Conservation (phyloP, 768 basidiomycete species). For the Trametes punicea region DNA sequence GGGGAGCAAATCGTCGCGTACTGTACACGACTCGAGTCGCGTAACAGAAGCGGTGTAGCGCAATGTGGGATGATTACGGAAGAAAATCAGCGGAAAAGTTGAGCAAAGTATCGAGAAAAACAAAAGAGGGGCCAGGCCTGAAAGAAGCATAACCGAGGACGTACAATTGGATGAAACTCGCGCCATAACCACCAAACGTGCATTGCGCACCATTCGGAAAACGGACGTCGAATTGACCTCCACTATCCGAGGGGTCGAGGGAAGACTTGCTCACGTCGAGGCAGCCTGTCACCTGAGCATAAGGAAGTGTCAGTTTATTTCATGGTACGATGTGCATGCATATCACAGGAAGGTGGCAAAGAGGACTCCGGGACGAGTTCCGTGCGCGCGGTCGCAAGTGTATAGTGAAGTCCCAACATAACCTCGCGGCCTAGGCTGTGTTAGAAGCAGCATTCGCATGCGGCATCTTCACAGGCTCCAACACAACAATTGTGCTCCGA, state of each 20-base stretch:
- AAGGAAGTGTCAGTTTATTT: neutral
- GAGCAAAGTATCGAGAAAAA: neutral
- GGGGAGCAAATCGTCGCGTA: neutral
- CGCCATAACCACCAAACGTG: constrained; percentile 47
- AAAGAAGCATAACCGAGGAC: constrained; percentile 18
- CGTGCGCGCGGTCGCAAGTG: neutral
- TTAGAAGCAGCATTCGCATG: neutral
- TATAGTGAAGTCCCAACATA: too few relatives aligned
- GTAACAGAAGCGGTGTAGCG: constrained; percentile 1
- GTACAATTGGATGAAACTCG: constrained; percentile 51
- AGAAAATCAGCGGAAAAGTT: neutral
- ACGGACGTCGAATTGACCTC: constrained; percentile 49
- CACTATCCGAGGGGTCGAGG: constrained; percentile 34
- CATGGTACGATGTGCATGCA: neutral
- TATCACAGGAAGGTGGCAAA: neutral
- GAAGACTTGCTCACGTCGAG: constrained; percentile 34
- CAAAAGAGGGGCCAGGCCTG: neutral
- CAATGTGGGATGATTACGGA: constrained; percentile 3
- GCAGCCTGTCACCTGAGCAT: constrained; percentile 39
- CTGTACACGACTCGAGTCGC: neutral
- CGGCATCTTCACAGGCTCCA: neutral
- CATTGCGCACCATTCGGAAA: constrained; percentile 54
- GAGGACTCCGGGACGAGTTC: neutral
- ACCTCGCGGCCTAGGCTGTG: neutral
- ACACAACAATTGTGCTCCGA: neutral